Base-by-base conservation (phyloP, 345 rosid genomes). In the Rhodamnia argentea region DNA sequence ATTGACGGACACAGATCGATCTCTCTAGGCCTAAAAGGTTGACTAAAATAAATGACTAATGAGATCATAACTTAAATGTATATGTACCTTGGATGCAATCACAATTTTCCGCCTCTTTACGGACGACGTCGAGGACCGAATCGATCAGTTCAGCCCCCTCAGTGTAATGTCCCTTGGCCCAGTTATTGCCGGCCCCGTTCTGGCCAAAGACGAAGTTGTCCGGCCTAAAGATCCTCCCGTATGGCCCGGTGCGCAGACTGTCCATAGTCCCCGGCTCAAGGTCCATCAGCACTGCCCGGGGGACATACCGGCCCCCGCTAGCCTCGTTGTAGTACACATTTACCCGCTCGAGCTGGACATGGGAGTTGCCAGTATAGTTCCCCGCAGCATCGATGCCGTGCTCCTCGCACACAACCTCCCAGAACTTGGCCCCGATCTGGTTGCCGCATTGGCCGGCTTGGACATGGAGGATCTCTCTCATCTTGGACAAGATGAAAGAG, bases 261-360 rank as follows among this genome's bases (percentile, higher is more conserved):
- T 93, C 95, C 95, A 93, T 93, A 52, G 95, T 93, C 4, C 95
- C 95, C 8, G 95, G 95, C 87, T 93, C 95, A 32, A 93, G 91
- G 82, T 93, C 95, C 92, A 93, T 86, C 16, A 93, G 86, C 64
- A 92, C 93, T 3, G 95, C 93, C 83, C 95, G 87, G 16, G 95
- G 95, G 83, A 93, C 95, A 52, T 90, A 91, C 42, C 93, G 85
- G 2, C 95, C 93, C 4, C 95, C 93, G 40, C 92, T 90, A 12
- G 95, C 93, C 85, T 93, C 95, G 24, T 92, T 93, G 88, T 88
- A 93, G 91, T 93, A 93, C 52, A 93, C 95, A 60, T 92, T 91
- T 58, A 93, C 92, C 86, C 95, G 87, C 90, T 92, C 95, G 10
- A 93, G 95, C 85, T 93, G 93, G 52, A 92, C 90, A 20, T 57